Conservation (phyloP, 257 asterid species). For the Capsicum baccatum region DNA sequence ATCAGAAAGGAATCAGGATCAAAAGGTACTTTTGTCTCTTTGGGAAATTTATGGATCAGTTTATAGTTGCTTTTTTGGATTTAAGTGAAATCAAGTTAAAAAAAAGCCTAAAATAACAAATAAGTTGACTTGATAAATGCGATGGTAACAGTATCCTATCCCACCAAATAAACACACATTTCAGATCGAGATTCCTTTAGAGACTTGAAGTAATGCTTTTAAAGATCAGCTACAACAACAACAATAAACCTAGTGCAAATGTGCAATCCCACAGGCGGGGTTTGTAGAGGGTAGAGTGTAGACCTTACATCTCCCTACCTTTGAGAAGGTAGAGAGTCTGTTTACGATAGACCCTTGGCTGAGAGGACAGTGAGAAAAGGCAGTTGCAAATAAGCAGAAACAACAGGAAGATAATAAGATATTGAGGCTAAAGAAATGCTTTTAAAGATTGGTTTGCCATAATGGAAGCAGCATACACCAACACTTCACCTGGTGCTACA, state of each 20-base stretch:
- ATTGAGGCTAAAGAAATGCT: neutral
- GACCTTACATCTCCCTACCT: too few relatives aligned
- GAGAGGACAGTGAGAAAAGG: too few relatives aligned
- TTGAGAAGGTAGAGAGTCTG: too few relatives aligned
- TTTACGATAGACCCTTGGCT: too few relatives aligned
- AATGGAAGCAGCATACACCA: neutral
- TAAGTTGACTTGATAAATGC: neutral
- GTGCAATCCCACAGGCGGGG: too few relatives aligned
- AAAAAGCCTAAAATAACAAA: neutral
- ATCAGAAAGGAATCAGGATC: slow-evolving; percentile 49
- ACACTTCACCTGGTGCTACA: neutral
- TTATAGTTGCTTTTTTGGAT: neutral
- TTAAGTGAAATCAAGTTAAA: neutral
- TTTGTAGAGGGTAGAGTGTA: too few relatives aligned
- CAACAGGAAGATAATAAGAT: too few relatives aligned
- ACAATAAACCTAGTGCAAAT: too few relatives aligned
- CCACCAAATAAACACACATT: neutral
- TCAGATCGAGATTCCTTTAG: neutral
- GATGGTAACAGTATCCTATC: neutral
- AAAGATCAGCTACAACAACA: too few relatives aligned
- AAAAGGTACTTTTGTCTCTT: slow-evolving; percentile 51
- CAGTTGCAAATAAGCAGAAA: too few relatives aligned
- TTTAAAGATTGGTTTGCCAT: neutral
- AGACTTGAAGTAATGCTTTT: neutral
- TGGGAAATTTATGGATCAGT: neutral